phyloP scores from a whole-genome alignment of 345 rosid genomes.

The Cochlearia excelsa region DNA sequence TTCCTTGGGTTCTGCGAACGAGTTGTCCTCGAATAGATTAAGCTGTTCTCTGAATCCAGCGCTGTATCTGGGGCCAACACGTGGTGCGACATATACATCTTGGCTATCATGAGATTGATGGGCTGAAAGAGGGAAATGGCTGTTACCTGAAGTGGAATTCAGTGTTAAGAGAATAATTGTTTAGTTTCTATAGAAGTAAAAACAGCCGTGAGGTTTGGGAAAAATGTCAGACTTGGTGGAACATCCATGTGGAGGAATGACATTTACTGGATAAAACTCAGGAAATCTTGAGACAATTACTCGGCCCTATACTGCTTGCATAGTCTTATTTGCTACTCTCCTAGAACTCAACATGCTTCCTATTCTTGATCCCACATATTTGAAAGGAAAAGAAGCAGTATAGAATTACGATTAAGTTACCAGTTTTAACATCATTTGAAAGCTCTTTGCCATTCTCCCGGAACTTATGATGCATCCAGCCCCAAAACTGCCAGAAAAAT shows the following conservation, averaged over 20 bases:
- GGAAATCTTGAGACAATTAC: conserved; percentile 11
- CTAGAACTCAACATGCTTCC: conserved; percentile 14
- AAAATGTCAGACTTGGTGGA: conserved; percentile 7
- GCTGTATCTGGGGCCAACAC: conserved; percentile 44
- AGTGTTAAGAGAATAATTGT: conserved; percentile 24
- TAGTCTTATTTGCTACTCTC: conserved; percentile 19
- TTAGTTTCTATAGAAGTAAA: conserved; percentile 1
- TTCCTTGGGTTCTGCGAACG: conserved; percentile 37
- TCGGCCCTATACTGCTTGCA: conserved; percentile 1
- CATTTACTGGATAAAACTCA: conserved; percentile 4
- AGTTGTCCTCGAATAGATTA: conserved; percentile 42
- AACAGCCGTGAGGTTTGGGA: conserved; percentile 11
- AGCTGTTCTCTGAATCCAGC: conserved; percentile 35
- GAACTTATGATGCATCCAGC: conserved; percentile 71
- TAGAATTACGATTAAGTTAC: conserved; percentile 44
- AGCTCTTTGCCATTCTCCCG: conserved; percentile 49
- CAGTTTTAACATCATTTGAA: conserved; percentile 54
- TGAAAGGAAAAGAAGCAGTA: conserved; percentile 18
- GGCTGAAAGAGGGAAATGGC: conserved; percentile 50
- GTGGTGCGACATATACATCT: conserved; percentile 38
- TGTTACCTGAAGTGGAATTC: conserved; percentile 55
- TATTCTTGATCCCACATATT: conserved; percentile 18
- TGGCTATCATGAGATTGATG: conserved; percentile 48
- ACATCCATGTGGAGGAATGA: conserved; percentile 9
- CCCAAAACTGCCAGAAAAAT: conserved; percentile 66